A percentile compares a stretch with the other conserved stretches of the same genome.
Evolutionary conservation across 2,329 filamentous ascomycete genomes (phyloP).

Genomic region (Didymosphaeria variabile): DNA sequence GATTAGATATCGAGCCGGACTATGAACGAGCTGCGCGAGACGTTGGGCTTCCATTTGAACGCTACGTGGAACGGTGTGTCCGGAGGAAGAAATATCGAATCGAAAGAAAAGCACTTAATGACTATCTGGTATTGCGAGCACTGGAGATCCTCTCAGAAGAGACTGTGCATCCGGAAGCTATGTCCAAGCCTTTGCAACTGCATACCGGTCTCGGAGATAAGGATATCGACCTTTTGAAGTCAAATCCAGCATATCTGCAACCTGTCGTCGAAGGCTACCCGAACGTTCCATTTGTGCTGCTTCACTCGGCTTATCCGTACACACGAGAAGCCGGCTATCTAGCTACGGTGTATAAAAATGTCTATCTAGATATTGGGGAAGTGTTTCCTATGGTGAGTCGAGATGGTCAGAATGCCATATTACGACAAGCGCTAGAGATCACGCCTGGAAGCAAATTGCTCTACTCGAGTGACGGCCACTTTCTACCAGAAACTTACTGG

Average conservation of each 20-base stretch:
- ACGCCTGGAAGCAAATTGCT: slow-evolving; percentile 78
- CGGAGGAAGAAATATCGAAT: slow-evolving; percentile 61
- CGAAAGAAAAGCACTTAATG: slow-evolving; percentile 71
- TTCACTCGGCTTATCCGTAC: slow-evolving; percentile 85
- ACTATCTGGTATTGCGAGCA: slow-evolving; percentile 71
- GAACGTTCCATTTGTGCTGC: slow-evolving; percentile 75
- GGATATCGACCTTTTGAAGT: slow-evolving; percentile 73
- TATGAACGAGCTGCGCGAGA: slow-evolving; percentile 49
- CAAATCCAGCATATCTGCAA: slow-evolving; percentile 80
- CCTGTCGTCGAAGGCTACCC: slow-evolving; percentile 75
- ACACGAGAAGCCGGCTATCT: slow-evolving; percentile 81
- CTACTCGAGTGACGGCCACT: slow-evolving; percentile 84
- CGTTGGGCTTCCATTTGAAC: slow-evolving; percentile 50
- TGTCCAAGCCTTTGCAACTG: slow-evolving; percentile 80
- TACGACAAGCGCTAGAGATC: slow-evolving; percentile 78
- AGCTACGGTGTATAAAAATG: slow-evolving; percentile 78
- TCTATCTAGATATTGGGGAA: slow-evolving; percentile 83
- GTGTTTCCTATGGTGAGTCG: slow-evolving; percentile 82
- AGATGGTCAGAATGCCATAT: slow-evolving; percentile 75
- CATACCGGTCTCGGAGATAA: slow-evolving; percentile 85
- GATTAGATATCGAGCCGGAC: slow-evolving; percentile 64
- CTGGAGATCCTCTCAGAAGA: slow-evolving; percentile 65
- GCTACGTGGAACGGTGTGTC: slow-evolving; percentile 52
- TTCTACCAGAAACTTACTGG: slow-evolving; percentile 79
- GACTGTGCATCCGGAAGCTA: slow-evolving; percentile 38